A percentile compares a stretch with the other conserved stretches of the same genome.
Evolutionary conservation across 768 basidiomycete genomes (phyloP).

Genomic region (Boletus rubroflammeus): DNA sequence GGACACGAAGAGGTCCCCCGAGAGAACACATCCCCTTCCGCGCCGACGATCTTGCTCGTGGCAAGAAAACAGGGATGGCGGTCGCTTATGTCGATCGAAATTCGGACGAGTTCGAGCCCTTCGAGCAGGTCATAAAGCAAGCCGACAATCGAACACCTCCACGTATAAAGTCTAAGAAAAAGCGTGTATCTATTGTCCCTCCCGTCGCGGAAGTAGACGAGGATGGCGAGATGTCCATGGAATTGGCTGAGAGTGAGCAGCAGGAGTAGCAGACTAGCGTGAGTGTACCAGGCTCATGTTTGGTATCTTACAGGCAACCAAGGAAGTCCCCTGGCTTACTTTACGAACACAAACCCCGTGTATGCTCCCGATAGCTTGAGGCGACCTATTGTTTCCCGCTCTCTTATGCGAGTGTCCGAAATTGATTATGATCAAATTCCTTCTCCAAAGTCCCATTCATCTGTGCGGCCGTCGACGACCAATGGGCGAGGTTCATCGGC

Average conservation of each 20-base stretch:
- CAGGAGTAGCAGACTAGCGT: slow-evolving; percentile 23
- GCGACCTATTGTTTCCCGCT: slow-evolving; percentile 41
- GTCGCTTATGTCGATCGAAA: slow-evolving; percentile 66
- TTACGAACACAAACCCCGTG: slow-evolving; percentile 33
- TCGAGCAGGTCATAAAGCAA: slow-evolving; percentile 69
- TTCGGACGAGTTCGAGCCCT: slow-evolving; percentile 81
- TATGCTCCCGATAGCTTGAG: slow-evolving; percentile 37
- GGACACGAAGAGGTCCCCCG: slow-evolving; percentile 52
- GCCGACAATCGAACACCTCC: slow-evolving; percentile 66
- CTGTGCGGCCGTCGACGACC: slow-evolving; percentile 30
- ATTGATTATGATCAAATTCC: slow-evolving; percentile 62
- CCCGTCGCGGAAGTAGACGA: slow-evolving; percentile 43
- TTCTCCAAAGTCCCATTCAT: slow-evolving; percentile 44
- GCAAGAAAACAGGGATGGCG: slow-evolving; percentile 75
- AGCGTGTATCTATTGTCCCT: slow-evolving; percentile 37
- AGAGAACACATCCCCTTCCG: slow-evolving; percentile 74
- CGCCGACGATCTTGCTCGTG: slow-evolving; percentile 71
- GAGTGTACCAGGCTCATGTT: slow-evolving; percentile 2
- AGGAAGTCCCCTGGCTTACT: slow-evolving; percentile 34
- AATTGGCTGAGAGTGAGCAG: slow-evolving; percentile 66
- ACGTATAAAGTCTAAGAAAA: slow-evolving; percentile 48
- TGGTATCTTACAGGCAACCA: slow-evolving; percentile 22
- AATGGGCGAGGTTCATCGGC: slow-evolving; percentile 36
- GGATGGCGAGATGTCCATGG: slow-evolving; percentile 76
- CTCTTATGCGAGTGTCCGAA: slow-evolving; percentile 49